Base-by-base conservation (phyloP, 1,139 yeast species). In the Sporopachydermia cereana region DNA sequence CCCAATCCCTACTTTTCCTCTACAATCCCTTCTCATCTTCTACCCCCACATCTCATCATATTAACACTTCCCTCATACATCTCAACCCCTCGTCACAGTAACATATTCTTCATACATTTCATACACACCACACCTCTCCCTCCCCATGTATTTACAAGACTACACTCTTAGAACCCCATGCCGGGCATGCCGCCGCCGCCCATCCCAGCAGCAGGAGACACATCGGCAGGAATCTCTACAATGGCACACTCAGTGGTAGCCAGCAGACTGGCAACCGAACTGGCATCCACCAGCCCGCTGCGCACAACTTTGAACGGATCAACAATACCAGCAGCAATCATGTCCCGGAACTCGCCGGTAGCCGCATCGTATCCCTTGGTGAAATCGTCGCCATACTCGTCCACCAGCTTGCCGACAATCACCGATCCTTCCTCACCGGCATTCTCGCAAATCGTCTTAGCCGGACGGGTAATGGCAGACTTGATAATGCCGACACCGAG, bases 341-440 rank as follows among this genome's bases (percentile, higher is more conserved):
- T 88, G 66, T 91, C 96, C 53, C 94, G 84, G 75, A 77, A 91
- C 69, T 85, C 86, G 58, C 96, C 93, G 67, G 84, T 85, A 53
- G 96, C 76, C 41, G 97, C 84, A 68, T 91, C 93, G 73, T 79
- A 93, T 68, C 99, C 99, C 63, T 68, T 72, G 74, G 85, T 83
- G 76, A 91, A 93, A 51, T 84, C 85, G 43, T 74, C 76, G 53
- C 91, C 93, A 59, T 76, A 93, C 62, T 79, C 89, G 53, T 81
- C 89, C 50, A 72, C 61, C 56, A 91, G 77, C 76, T 91, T 91
- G 53, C 98, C 98, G 53, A 91, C 96, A 58, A 91, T 81, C 49
- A 93, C 98, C 36, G 97, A 78, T 58, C 96, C 97, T 74, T 91
- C 98, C 64, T 88, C 95, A 64, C 99, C 99, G 47, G 98, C 96